Evolutionary conservation across 31 red algal species (phyloP), one percentile per base, ranked within the genome.

Genomic region (Pterothamnion heteromorphum): DNA sequence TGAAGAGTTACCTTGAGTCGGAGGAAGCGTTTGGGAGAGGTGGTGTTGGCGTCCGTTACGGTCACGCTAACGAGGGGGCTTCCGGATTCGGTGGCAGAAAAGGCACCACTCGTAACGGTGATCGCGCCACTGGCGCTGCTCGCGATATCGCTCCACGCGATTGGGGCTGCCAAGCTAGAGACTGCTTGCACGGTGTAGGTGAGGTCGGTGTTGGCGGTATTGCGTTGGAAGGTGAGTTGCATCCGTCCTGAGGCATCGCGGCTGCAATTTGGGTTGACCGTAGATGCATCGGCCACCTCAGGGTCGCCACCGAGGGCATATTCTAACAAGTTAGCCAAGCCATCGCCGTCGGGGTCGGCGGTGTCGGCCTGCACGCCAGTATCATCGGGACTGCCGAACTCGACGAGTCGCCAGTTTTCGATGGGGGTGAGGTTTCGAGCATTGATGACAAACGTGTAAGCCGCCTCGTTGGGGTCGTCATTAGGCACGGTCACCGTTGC

Each of bases 271-370:
- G 51, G 51, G 51, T 18, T 9, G 9, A 64, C n/a, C 14, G 14
- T 64, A 18, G n/a, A 64, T 64, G 14, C 80, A 83, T 83, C 80
- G 14, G 14, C 23, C 20, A 24, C 80, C 22, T 14, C 5, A 26
- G 80, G 80, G 30, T 83, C 80, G 9, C 21, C 21, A 5, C 80
- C 80, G 22, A 83, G 23, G 28, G 80, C 80, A 83, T 83, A 83
- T 32, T 83, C 80, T 9, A 83, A 9, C 14, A 83, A 26, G 28
- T 83, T 83, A 20, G 23, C 28, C 21, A 83, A 32, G 9, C 80
- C 80, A 26, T 83, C 80, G 28, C 80, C 23, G 80, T 83, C 80
- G 20, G 80, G 80, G 80, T 83, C 80, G 30, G 21, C 80, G 30
- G 14, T 26, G 30, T 83, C n/a, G 9, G 9, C 51, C 14, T n/a